These are phyloP conservation scores for Verruconis gallopava DNA, from an alignment of 2,329 filamentous ascomycete genomes.

Conservation along the genomic window DNA sequence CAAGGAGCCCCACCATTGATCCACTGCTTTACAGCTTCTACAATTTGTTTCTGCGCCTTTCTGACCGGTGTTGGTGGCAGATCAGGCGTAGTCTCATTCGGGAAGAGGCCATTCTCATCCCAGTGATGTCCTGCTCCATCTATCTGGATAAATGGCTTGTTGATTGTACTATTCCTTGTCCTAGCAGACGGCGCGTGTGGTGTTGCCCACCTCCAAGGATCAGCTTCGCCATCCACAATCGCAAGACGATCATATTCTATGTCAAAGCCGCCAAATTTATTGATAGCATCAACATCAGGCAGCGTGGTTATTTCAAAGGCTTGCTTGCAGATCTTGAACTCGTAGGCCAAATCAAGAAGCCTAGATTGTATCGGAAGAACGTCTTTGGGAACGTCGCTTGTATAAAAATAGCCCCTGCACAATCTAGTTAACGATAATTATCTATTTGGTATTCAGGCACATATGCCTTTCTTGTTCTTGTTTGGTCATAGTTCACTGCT, in stretches of 20 bases:
- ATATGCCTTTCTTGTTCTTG: too few species aligned
- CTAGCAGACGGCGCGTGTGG: constrained; percentile 53
- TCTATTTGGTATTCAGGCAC: too few species aligned
- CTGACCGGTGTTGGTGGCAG: constrained; percentile 48
- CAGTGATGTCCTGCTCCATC: constrained; percentile 67
- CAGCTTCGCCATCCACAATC: constrained; percentile 54
- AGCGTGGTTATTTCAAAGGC: constrained; percentile 56
- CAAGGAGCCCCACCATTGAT: constrained; percentile 23
- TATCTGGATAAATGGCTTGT: constrained; percentile 63
- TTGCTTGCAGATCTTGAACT: constrained; percentile 47
- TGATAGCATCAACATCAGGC: constrained; percentile 53
- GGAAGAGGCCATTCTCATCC: constrained; percentile 58
- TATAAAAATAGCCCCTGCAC: constrained; percentile 67
- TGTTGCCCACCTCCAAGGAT: constrained; percentile 67
- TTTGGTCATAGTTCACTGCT: too few species aligned
- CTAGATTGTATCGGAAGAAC: constrained; percentile 61
- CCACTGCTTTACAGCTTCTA: constrained; percentile 54
- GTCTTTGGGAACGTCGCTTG: constrained; percentile 50
- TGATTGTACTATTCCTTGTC: constrained; percentile 44
- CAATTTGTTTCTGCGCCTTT: constrained; percentile 44
- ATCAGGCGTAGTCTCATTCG: constrained; percentile 44
- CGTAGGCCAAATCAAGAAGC: constrained; percentile 50
- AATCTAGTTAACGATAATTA: too few species aligned
- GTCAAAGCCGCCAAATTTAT: constrained; percentile 61
- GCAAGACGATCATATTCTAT: constrained; percentile 66